A percentile compares a stretch with the other conserved stretches of the same genome.
phyloP scores from a whole-genome alignment of 2,329 filamentous ascomycete species.

The Talaromyces verruculosus region DNA sequence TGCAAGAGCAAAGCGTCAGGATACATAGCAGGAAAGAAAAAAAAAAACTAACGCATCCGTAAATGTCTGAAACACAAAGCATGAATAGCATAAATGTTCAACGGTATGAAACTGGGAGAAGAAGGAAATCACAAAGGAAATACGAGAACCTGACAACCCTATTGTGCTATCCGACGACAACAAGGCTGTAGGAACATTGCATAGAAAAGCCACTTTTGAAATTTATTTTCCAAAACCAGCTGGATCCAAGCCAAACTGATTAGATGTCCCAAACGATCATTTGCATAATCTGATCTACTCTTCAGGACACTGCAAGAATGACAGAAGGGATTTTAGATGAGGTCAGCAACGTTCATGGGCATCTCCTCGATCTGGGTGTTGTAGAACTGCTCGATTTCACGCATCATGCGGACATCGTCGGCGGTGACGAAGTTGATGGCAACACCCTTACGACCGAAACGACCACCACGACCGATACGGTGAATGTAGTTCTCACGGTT shows the following conservation, averaged over 20 bases:
- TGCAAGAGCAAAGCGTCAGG: constrained; percentile 37
- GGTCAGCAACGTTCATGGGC: constrained; percentile 82
- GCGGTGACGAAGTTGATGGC: constrained; percentile 99
- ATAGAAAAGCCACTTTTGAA: constrained; percentile 43
- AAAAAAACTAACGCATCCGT: constrained; percentile 29
- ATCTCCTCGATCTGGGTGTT: constrained; percentile 99
- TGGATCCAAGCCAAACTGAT: constrained; percentile 22
- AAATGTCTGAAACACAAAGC: constrained; percentile 25
- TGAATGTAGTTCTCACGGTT: constrained; percentile 99
- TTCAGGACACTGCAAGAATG: constrained; percentile 20
- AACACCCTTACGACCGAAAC: constrained; percentile 99
- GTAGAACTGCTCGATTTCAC: constrained; percentile 99
- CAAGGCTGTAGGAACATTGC: constrained; percentile 30
- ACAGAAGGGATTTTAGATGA: constrained; percentile 43
- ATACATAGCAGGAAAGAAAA: constrained; percentile 31
- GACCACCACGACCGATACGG: constrained; percentile 98
- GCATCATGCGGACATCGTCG: constrained; percentile 99
- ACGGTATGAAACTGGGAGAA: constrained; percentile 11
- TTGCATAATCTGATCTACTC: constrained; percentile 6
- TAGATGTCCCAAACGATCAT: constrained; percentile 15
- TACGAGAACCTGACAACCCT: constrained; percentile 9
- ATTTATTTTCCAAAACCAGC: constrained; percentile 24
- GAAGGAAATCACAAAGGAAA: constrained; percentile 19
- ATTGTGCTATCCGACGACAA: constrained; percentile 5
- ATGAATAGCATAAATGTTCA: constrained; percentile 29